A percentile compares a stretch with the other conserved stretches of the same genome.
Evolutionary conservation across 805 yeast genomes (phyloP).

Genomic region (Saturnispora ahearnii): DNA sequence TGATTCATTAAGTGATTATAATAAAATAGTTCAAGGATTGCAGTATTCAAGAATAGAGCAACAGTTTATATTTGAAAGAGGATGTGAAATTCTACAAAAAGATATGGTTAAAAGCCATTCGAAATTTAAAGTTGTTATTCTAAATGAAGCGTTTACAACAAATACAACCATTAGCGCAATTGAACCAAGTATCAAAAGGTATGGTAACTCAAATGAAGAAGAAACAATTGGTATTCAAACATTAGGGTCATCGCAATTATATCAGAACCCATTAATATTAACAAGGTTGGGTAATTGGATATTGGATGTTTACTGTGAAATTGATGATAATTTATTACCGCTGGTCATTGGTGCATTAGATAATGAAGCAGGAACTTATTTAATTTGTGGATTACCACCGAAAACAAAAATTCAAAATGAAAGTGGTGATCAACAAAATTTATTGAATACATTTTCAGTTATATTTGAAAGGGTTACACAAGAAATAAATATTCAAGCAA

Average conservation of each 20-base stretch:
- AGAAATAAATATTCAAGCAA: constrained; percentile 76
- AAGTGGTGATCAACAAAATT: constrained; percentile 31
- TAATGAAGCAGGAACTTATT: constrained; percentile 60
- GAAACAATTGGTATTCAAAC: constrained; percentile 27
- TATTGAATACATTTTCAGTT: constrained; percentile 74
- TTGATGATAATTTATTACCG: constrained; percentile 62
- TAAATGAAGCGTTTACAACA: constrained; percentile 53
- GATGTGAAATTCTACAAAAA: constrained; percentile 82
- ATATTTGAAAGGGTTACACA: constrained; percentile 86
- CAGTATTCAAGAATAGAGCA: constrained; percentile 78
- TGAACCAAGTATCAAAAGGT: constrained; percentile 11
- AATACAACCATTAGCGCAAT: constrained; percentile 15
- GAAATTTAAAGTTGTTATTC: constrained; percentile 74
- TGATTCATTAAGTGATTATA: constrained; percentile 44
- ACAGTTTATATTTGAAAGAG: constrained; percentile 75
- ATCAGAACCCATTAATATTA: constrained; percentile 79
- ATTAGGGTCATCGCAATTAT: constrained; percentile 51
- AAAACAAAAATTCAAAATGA: constrained; percentile 44
- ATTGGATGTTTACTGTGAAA: constrained; percentile 77
- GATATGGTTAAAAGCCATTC: constrained; percentile 69
- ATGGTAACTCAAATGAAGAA: constrained; percentile 14
- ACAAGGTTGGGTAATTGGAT: constrained; percentile 86
- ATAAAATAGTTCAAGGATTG: constrained; percentile 59
- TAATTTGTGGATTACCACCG: constrained; percentile 87
- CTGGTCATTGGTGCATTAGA: constrained; percentile 80